Conservation (phyloP, 768 basidiomycete genomes). For the Hericium alpestre region DNA sequence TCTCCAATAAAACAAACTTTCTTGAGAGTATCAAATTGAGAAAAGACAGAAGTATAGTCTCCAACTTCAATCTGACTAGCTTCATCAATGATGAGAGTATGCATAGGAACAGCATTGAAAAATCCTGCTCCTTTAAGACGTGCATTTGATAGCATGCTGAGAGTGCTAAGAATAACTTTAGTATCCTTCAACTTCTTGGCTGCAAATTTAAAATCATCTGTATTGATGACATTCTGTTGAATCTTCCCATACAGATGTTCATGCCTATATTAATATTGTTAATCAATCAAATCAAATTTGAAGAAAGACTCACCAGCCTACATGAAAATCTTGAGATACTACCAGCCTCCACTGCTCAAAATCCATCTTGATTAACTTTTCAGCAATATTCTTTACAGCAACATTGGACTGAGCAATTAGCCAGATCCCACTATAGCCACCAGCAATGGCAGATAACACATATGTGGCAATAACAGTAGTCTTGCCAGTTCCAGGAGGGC, state of each 20-base stretch:
- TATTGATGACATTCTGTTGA: conserved; percentile 39
- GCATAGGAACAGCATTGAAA: conserved; percentile 18
- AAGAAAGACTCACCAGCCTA: conserved; percentile 42
- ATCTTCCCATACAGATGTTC: conserved; percentile 60
- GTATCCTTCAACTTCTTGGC: conserved; percentile 17
- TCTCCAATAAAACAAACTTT: conserved; percentile 33
- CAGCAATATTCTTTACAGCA: conserved; percentile 83
- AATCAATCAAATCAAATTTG: conserved; percentile 4
- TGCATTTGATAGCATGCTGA: conserved; percentile 58
- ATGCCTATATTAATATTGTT: conserved; percentile 42
- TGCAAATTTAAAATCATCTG: conserved; percentile 23
- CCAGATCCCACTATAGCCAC: conserved; percentile 44
- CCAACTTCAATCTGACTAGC: conserved; percentile 20
- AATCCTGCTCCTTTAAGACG: conserved; percentile 10
- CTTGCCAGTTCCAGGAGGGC: conserved; percentile 24
- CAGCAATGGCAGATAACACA: conserved; percentile 19
- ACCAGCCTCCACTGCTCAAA: conserved; percentile 54
- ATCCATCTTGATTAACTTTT: conserved; percentile 50
- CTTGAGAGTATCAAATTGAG: conserved; percentile 17
- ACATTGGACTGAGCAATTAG: conserved; percentile 80
- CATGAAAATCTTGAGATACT: conserved; percentile 61
- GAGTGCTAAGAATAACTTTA: conserved; percentile 63
- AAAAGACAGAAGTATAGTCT: conserved; percentile 21
- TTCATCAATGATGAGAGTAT: conserved; percentile 27
- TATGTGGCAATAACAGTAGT: conserved; percentile 24